Percentiles rank a stretch among this genome's conserved stretches.
Conservation (phyloP, 352 stramenopile genomes). For the Phytophthora parvispora region DNA sequence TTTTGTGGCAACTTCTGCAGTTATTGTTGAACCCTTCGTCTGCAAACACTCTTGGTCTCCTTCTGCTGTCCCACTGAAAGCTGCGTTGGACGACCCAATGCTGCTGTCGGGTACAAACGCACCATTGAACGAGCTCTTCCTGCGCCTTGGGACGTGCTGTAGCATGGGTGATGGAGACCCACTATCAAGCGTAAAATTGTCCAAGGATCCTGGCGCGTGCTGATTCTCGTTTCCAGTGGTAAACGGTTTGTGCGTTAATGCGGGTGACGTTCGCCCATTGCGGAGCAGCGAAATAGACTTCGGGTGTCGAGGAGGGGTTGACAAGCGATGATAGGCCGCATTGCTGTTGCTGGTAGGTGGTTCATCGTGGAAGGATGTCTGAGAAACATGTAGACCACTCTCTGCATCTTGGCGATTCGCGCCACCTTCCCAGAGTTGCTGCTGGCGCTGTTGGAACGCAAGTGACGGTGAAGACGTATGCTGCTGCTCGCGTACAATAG, state of each 20-base stretch:
- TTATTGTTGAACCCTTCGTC: neutral
- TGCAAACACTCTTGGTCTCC: neutral
- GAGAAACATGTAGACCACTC: conserved; percentile 32
- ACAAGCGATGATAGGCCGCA: conserved; percentile 47
- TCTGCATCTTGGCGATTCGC: conserved; percentile 35
- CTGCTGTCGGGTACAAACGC: conserved; percentile 48
- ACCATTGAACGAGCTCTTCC: conserved; percentile 57
- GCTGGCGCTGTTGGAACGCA: conserved; percentile 40
- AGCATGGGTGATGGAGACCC: conserved; percentile 18
- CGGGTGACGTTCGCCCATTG: conserved; percentile 45
- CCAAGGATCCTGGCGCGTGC: conserved; percentile 51
- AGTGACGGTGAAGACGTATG: conserved; percentile 36
- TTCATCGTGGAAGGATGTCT: conserved; percentile 55
- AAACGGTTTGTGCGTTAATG: conserved; percentile 28
- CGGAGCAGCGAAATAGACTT: conserved; percentile 63
- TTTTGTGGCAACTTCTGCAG: conserved; percentile 1
- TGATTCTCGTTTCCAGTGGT: conserved; percentile 37
- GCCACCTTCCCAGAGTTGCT: conserved; percentile 48
- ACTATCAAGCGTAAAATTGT: conserved; percentile 76
- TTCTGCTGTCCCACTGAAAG: conserved; percentile 36
- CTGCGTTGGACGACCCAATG: conserved; percentile 7
- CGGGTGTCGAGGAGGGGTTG: conserved; percentile 78
- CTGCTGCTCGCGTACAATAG: conserved; percentile 55
- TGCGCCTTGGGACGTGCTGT: conserved; percentile 21
- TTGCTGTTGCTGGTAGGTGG: conserved; percentile 31